phyloP scores from a whole-genome alignment of 306 rosid species.

The Cyamopsis tetragonoloba region DNA sequence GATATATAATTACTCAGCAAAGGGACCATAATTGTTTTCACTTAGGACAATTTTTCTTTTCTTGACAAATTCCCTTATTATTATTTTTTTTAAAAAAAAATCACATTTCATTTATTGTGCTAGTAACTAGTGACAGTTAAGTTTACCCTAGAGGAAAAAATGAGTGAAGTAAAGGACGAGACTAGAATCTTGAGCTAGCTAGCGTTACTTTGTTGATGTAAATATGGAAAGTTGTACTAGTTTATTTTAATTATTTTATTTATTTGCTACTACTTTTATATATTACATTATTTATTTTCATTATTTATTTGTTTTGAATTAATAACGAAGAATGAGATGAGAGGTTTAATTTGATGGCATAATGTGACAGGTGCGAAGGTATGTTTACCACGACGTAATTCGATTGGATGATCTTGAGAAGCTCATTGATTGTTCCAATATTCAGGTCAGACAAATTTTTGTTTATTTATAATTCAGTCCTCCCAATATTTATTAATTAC shows the following conservation, averaged over 20 bases:
- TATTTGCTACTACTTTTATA: too few relatives aligned
- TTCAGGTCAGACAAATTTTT: constrained; percentile 58
- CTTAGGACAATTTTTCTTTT: not conserved
- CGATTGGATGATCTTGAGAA: constrained; percentile 85
- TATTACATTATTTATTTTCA: too few relatives aligned
- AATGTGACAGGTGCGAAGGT: constrained; percentile 74
- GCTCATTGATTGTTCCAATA: constrained; percentile 80
- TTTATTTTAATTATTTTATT: not conserved
- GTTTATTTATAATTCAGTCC: not conserved
- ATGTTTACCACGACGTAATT: constrained; percentile 91
- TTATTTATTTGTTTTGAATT: too few relatives aligned
- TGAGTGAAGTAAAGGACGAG: not conserved
- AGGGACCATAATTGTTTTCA: too few relatives aligned
- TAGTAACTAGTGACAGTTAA: constrained; percentile 4
- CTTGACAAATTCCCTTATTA: too few relatives aligned
- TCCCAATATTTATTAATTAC: not conserved
- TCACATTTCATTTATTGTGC: constrained; percentile 19
- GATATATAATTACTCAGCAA: too few relatives aligned
- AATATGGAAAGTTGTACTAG: constrained; percentile 17
- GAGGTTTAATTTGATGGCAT: not conserved
- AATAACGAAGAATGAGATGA: not conserved
- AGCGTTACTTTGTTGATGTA: constrained; percentile 1
- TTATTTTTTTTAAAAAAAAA: too few relatives aligned
- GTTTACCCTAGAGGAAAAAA: constrained; percentile 13
- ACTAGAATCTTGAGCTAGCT: constrained; percentile 11